Percentiles rank a stretch among this genome's conserved stretches.
Conservation (phyloP, 2,329 filamentous ascomycete species). For the Exophiala lecanii-corni region DNA sequence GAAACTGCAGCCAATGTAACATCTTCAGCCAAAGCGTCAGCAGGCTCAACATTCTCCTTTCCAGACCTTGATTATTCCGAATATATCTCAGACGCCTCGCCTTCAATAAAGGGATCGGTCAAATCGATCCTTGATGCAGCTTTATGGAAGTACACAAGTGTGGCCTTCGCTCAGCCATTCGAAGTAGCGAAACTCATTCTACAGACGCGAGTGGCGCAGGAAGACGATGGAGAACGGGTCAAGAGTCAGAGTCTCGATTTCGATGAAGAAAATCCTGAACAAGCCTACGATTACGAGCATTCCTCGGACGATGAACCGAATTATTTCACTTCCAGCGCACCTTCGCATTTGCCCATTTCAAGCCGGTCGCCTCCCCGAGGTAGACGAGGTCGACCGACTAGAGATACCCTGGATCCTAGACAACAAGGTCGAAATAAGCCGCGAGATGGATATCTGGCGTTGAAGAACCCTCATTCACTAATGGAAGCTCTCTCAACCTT, state of each 20-base stretch:
- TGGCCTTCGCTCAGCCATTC: constrained; percentile 89
- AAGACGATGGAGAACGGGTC: constrained; percentile 27
- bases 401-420: constrained; percentile 26
- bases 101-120: constrained; percentile 67
- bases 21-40: constrained; percentile 29
- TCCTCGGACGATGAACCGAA: constrained; percentile 35
- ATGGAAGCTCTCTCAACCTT: constrained; percentile 81
- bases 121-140: constrained; percentile 78
- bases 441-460: constrained; percentile 57
- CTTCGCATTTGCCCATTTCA: constrained; percentile 27
- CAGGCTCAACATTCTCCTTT: constrained; percentile 48
- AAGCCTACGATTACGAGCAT: constrained; percentile 33
- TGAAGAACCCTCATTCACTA: constrained; percentile 74
- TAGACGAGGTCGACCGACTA: constrained; percentile 33
- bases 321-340: constrained; percentile 49
- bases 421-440: constrained; percentile 16
- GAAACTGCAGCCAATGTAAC: constrained; percentile 36
- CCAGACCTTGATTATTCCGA: constrained; percentile 89
- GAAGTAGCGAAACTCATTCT: constrained; percentile 93
- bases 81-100: constrained; percentile 72
- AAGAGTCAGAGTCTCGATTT: constrained; percentile 2
- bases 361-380: constrained; percentile 37
- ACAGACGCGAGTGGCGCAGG: constrained; percentile 60
- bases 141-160: constrained; percentile 85
- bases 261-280: constrained; percentile 24